Evolutionary conservation across 257 asterid genomes (phyloP).

Genomic region (Salvia splendens): DNA sequence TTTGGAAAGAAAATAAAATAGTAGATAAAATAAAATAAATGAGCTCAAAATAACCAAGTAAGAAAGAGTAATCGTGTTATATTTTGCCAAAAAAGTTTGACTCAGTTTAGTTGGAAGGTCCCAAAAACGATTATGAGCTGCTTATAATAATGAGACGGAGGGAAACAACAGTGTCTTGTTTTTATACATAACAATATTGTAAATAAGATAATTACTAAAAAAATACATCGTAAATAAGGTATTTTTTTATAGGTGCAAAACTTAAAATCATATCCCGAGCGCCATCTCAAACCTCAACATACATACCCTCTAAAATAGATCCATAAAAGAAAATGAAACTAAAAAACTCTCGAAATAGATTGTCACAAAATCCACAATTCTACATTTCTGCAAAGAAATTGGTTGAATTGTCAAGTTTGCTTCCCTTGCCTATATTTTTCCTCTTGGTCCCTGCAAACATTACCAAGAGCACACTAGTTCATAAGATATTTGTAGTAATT

Average conservation of each 20-base stretch:
- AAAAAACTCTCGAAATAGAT: not conserved
- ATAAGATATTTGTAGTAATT: not conserved
- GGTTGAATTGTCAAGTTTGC: conserved; percentile 39
- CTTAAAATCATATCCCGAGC: too few species aligned
- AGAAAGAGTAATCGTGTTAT: too few species aligned
- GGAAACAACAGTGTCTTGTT: too few species aligned
- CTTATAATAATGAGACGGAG: too few species aligned
- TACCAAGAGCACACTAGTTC: conserved; percentile 12
- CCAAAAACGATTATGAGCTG: too few species aligned
- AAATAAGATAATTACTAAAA: too few species aligned
- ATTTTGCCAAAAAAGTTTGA: too few species aligned
- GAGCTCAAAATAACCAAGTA: too few species aligned
- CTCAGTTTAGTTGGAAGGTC: too few species aligned
- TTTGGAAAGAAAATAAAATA: too few species aligned
- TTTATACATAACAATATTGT: too few species aligned
- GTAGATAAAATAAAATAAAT: too few species aligned
- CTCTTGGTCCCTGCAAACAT: conserved; percentile 64
- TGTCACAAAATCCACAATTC: conserved; percentile 3
- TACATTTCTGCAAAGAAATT: conserved; percentile 75
- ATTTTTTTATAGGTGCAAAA: not conserved
- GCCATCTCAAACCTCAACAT: not conserved
- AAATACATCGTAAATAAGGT: not conserved
- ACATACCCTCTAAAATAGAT: not conserved
- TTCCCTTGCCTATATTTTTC: conserved; percentile 49
- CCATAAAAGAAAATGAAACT: not conserved